Percentiles rank a stretch among this genome's conserved stretches.
Evolutionary conservation across 148 eudicot species (phyloP).

Genomic region (Agrostemma githago): DNA sequence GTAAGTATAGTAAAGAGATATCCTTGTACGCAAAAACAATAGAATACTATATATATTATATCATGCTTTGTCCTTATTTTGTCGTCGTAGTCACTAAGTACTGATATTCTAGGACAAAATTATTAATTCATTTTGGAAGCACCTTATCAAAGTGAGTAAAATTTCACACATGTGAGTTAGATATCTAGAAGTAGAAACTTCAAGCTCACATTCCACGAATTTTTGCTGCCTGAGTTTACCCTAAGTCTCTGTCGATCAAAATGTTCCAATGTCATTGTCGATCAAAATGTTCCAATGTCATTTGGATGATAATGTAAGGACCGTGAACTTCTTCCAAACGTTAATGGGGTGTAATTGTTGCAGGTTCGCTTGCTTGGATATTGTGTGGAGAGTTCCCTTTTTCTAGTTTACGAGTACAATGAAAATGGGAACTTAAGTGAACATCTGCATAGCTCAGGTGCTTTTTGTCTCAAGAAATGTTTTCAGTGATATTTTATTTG

Average conservation of each 20-base stretch:
- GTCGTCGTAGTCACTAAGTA: too few species aligned
- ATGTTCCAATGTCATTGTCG: neutral
- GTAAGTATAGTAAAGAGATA: too few species aligned
- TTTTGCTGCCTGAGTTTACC: neutral
- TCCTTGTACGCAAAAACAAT: too few species aligned
- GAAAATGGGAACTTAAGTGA: constrained; percentile 63
- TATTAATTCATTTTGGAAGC: neutral
- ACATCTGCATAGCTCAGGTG: constrained; percentile 56
- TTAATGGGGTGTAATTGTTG: constrained; percentile 5
- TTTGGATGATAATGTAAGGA: neutral
- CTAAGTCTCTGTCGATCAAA: constrained; percentile 2
- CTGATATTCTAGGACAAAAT: too few species aligned
- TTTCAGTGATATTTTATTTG: neutral
- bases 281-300: neutral
- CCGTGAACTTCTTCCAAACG: neutral
- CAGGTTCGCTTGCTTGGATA: constrained; percentile 72
- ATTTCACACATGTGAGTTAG: too few species aligned
- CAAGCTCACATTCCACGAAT: neutral
- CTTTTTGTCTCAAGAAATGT: neutral
- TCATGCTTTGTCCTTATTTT: too few species aligned
- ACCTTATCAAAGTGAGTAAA: neutral
- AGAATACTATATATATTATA: too few species aligned
- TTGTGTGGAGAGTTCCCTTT: constrained; percentile 56
- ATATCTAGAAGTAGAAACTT: neutral
- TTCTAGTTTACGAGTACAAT: constrained; percentile 59